Evolutionary conservation across 441 rosid genomes (phyloP).

Genomic region (Kokia cookei): DNA sequence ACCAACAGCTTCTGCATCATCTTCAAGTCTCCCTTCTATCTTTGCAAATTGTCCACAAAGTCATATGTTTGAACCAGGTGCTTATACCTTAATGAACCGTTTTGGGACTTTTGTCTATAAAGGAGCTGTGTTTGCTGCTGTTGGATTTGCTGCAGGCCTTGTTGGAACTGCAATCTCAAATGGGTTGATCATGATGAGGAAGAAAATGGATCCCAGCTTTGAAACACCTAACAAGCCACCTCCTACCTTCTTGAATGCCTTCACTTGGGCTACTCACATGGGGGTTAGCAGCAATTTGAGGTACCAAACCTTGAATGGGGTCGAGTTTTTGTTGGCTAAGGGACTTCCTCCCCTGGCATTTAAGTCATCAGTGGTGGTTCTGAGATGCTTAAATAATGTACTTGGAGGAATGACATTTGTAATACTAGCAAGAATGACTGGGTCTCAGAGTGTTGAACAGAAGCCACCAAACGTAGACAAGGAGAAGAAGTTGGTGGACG

Average conservation of each 20-base stretch:
- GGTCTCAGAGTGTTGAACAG: conserved; percentile 55
- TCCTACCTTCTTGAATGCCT: conserved; percentile 69
- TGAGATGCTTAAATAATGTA: conserved; percentile 76
- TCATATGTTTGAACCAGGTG: conserved; percentile 85
- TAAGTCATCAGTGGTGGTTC: conserved; percentile 65
- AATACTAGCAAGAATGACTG: conserved; percentile 78
- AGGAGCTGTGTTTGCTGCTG: conserved; percentile 75
- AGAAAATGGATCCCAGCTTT: conserved; percentile 83
- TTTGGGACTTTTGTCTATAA: conserved; percentile 71
- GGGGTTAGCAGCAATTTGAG: conserved; percentile 88
- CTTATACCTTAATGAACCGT: conserved; percentile 43
- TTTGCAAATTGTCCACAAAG: conserved; percentile 72
- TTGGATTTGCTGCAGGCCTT: conserved; percentile 90
- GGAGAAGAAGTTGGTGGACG: conserved; percentile 21
- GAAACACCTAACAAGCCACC: conserved; percentile 92
- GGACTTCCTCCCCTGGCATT: conserved; percentile 49
- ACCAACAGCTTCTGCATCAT: conserved; percentile 48
- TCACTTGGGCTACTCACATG: conserved; percentile 95
- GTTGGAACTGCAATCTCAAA: conserved; percentile 81
- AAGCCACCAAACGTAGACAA: conserved; percentile 21
- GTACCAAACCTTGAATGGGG: conserved; percentile 76
- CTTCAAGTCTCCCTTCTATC: conserved; percentile 44
- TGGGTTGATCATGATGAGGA: conserved; percentile 77
- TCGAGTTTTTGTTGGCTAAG: conserved; percentile 46
- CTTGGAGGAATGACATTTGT: conserved; percentile 92